A percentile compares a stretch with the other conserved stretches of the same genome.
Evolutionary conservation across 495 filamentous ascomycete species (phyloP).

Genomic region (Aspergillus olivimuriae): DNA sequence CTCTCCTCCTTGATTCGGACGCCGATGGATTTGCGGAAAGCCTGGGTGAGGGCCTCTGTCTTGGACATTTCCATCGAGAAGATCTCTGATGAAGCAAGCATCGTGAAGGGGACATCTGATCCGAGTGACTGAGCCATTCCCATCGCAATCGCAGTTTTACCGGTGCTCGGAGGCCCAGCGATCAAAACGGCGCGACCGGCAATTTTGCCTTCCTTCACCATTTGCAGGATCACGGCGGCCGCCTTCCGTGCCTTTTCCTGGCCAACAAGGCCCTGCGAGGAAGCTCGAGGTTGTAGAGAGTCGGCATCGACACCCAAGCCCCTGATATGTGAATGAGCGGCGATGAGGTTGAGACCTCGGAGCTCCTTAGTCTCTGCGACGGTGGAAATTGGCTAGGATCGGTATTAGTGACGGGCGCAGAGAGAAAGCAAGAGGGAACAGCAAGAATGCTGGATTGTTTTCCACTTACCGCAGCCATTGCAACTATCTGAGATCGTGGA

Average conservation of each 20-base stretch:
- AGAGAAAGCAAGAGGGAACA: background rate
- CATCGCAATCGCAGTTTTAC: conserved; percentile 98
- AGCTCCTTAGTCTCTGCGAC: conserved; percentile 92
- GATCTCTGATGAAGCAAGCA: conserved; percentile 90
- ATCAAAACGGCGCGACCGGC: conserved; percentile 93
- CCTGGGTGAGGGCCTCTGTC: conserved; percentile 94
- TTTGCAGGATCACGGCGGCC: conserved; percentile 89
- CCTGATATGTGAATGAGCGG: conserved; percentile 95
- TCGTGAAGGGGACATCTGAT: conserved; percentile 90
- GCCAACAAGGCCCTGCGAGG: conserved; percentile 95
- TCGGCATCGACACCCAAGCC: conserved; percentile 91
- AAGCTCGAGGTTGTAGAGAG: conserved; percentile 74
- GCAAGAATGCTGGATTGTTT: too few relatives aligned
- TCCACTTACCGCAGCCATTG: conserved; percentile 39
- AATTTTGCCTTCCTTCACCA: conserved; percentile 98
- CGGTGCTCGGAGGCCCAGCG: conserved; percentile 93
- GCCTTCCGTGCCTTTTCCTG: conserved; percentile 96
- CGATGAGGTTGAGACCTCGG: conserved; percentile 90
- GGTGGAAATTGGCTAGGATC: conserved; percentile 72
- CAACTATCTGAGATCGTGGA: conserved; percentile 4
- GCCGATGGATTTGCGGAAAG: conserved; percentile 94
- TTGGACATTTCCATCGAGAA: conserved; percentile 99
- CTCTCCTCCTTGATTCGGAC: conserved; percentile 97
- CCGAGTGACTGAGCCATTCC: conserved; percentile 96
- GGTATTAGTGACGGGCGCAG: conserved; percentile 4